A percentile compares a stretch with the other conserved stretches of the same genome.
Evolutionary conservation across 345 rosid genomes (phyloP).

Genomic region (Hirschfeldia incana): DNA sequence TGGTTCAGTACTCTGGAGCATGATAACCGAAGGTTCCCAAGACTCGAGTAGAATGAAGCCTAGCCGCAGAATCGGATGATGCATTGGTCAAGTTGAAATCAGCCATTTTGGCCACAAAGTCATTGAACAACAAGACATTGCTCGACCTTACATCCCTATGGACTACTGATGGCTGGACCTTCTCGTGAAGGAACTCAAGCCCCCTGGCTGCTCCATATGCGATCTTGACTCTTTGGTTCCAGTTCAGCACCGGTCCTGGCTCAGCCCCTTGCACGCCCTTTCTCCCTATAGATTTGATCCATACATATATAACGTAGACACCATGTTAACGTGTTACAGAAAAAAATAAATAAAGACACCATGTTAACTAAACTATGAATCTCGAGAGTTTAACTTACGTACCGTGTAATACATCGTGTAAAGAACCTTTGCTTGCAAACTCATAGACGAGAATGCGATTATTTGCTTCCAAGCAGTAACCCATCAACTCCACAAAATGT

Average conservation of each 20-base stretch:
- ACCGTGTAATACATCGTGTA: constrained; percentile 96
- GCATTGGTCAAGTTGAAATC: constrained; percentile 91
- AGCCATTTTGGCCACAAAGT: constrained; percentile 77
- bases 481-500: constrained; percentile 81
- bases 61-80: constrained; percentile 85
- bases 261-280: constrained; percentile 96
- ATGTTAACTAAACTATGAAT: neutral
- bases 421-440: constrained; percentile 77
- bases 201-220: constrained; percentile 95
- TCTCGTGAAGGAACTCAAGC: constrained; percentile 92
- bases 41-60: constrained; percentile 94
- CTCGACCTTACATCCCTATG: constrained; percentile 96
- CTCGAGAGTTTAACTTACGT: constrained; percentile 2
- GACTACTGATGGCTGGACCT: constrained; percentile 84
- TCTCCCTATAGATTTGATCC: constrained; percentile 53
- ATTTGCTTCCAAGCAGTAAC: constrained; percentile 79
- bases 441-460: constrained; percentile 75
- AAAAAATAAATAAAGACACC: neutral
- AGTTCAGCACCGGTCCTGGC: constrained; percentile 87
- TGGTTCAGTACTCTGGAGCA: constrained; percentile 79
- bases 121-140: constrained; percentile 86
- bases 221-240: constrained; percentile 88
- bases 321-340: neutral
- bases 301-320: neutral
- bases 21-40: constrained; percentile 99